Conservation (phyloP, 768 basidiomycete genomes). For the Amyloporia xantha region DNA sequence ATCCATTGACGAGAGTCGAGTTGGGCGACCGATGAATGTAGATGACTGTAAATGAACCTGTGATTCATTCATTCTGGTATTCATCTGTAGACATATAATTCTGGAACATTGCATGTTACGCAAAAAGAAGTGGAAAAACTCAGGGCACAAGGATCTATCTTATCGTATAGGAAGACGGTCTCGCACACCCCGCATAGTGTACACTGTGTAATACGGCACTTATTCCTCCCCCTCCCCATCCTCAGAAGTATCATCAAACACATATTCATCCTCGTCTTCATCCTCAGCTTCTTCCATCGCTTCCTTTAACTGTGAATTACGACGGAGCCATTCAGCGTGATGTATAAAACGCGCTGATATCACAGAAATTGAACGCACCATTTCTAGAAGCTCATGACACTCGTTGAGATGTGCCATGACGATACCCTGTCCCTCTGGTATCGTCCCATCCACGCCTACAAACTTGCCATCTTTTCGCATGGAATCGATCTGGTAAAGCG, state of each 20-base stretch:
- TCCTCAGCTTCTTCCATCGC: slow-evolving; percentile 69
- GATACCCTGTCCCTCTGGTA: slow-evolving; percentile 96
- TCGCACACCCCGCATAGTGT: too few relatives aligned
- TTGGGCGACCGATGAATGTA: too few relatives aligned
- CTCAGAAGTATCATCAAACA: slow-evolving; percentile 9
- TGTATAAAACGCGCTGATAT: neutral
- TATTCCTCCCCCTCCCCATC: slow-evolving; percentile 1
- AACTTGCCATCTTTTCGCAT: slow-evolving; percentile 93
- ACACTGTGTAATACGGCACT: too few relatives aligned
- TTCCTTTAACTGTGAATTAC: slow-evolving; percentile 58
- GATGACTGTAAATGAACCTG: too few relatives aligned
- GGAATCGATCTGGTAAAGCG: slow-evolving; percentile 91
- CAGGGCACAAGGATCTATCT: too few relatives aligned
- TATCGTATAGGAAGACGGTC: too few relatives aligned
- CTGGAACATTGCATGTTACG: too few relatives aligned
- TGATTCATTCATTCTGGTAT: too few relatives aligned
- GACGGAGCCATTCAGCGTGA: neutral
- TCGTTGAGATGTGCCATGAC: slow-evolving; percentile 94
- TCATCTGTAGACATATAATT: too few relatives aligned
- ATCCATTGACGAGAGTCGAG: too few relatives aligned
- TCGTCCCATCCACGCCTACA: slow-evolving; percentile 74
- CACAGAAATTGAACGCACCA: slow-evolving; percentile 45
- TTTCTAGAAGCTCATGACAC: slow-evolving; percentile 92
- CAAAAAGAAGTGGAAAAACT: too few relatives aligned
- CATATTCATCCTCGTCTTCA: slow-evolving; percentile 21